Conservation (phyloP, 1,284 basidiomycete species). For the Tremellales sp. region DNA sequence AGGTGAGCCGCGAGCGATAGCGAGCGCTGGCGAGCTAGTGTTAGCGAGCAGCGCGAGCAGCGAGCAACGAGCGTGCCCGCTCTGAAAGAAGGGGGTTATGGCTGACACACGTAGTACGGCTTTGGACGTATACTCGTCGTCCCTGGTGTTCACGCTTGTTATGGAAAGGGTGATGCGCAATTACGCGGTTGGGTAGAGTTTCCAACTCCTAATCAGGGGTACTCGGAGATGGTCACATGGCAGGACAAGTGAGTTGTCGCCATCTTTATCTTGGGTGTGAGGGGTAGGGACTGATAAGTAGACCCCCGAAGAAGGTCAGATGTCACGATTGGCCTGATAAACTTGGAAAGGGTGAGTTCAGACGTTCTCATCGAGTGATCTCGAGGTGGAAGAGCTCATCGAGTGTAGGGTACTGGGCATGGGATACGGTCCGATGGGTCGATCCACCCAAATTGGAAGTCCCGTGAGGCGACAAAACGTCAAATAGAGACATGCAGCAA, state of each 20-base stretch:
- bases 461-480: too few relatives aligned
- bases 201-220: slow-evolving; percentile 16
- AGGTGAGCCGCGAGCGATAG: not conserved
- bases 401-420: slow-evolving; percentile 22
- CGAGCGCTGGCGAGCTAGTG: too few relatives aligned
- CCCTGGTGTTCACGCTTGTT: slow-evolving; percentile 42
- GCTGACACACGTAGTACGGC: slow-evolving; percentile 22
- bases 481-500: too few relatives aligned
- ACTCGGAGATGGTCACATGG: slow-evolving; percentile 29
- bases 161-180: slow-evolving; percentile 43
- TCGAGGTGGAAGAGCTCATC: not conserved
- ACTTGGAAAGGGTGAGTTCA: slow-evolving; percentile 24
- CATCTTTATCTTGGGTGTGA: not conserved
- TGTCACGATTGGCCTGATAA: slow-evolving; percentile 44
- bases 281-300: slow-evolving; percentile 1
- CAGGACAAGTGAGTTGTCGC: slow-evolving; percentile 25
- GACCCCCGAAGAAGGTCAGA: slow-evolving; percentile 24
- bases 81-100: too few relatives aligned
- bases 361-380: not conserved
- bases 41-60: too few relatives aligned
- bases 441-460: slow-evolving; percentile 18
- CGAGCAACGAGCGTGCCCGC: too few relatives aligned
- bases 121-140: slow-evolving; percentile 43
- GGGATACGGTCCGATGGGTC: slow-evolving; percentile 31
- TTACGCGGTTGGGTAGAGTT: slow-evolving; percentile 39